Conservation (phyloP, 176 grass and related monocot species). For the Carex myosuroides region DNA sequence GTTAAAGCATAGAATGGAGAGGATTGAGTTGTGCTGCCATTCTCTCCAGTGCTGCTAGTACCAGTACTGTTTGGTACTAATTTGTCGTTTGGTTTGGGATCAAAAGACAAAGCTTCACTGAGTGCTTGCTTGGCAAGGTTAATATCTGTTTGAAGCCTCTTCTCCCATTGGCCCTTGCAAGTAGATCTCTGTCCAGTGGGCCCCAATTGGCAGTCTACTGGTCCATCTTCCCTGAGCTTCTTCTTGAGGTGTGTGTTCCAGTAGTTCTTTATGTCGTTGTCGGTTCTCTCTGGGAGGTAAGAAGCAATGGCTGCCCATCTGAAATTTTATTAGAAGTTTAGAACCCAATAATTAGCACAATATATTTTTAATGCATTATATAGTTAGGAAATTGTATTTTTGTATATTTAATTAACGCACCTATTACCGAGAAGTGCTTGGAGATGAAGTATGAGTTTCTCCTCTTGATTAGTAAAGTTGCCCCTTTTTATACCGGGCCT, state of each 20-base stretch:
- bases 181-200: not conserved
- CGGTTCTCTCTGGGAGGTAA: slow-evolving; percentile 63
- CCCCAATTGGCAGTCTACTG: not conserved
- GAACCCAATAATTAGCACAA: not conserved
- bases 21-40: not conserved
- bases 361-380: not conserved
- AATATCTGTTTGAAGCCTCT: slow-evolving; percentile 65
- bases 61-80: not conserved
- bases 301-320: slow-evolving; percentile 81
- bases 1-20: slow-evolving; percentile 19
- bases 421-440: slow-evolving; percentile 84
- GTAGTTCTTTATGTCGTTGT: slow-evolving; percentile 85
- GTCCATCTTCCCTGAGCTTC: slow-evolving; percentile 29
- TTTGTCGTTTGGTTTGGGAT: slow-evolving; percentile 5
- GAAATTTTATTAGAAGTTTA: not conserved
- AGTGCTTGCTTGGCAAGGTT: slow-evolving; percentile 55
- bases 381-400: not conserved
- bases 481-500: slow-evolving; percentile 72
- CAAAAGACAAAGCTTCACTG: slow-evolving; percentile 45
- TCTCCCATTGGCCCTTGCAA: slow-evolving; percentile 66
- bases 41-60: not conserved
- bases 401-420: not conserved
- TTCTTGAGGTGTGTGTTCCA: slow-evolving; percentile 72
- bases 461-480: slow-evolving; percentile 59
- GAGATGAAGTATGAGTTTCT: slow-evolving; percentile 71